Evolutionary conservation across 2,329 filamentous ascomycete species (phyloP).

Genomic region (Orbilia oligospora): DNA sequence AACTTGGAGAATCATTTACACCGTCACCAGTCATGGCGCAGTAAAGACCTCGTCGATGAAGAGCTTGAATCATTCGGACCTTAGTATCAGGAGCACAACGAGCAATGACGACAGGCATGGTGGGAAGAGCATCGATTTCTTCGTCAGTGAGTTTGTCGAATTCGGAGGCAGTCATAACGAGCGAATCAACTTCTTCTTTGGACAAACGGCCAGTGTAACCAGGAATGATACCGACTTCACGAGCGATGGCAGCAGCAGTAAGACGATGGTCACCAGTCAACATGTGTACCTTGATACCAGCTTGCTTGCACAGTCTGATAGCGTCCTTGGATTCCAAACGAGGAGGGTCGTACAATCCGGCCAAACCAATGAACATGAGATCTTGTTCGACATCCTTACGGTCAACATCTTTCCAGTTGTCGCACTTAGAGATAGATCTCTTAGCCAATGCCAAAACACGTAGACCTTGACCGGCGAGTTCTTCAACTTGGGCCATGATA

Average conservation of each 20-base stretch:
- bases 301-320: slow-evolving; percentile 78
- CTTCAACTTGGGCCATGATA: slow-evolving; percentile 78
- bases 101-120: slow-evolving; percentile 82
- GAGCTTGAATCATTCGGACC: slow-evolving; percentile 89
- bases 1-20: slow-evolving; percentile 86
- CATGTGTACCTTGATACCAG: slow-evolving; percentile 86
- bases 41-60: slow-evolving; percentile 81
- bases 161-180: slow-evolving; percentile 82
- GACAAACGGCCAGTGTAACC: slow-evolving; percentile 73
- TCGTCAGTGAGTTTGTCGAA: slow-evolving; percentile 83
- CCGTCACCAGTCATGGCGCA: slow-evolving; percentile 92
- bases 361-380: slow-evolving; percentile 83
- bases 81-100: slow-evolving; percentile 89
- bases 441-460: slow-evolving; percentile 77
- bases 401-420: slow-evolving; percentile 69
- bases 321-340: slow-evolving; percentile 82
- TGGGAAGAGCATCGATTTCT: slow-evolving; percentile 81
- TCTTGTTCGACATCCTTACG: slow-evolving; percentile 77
- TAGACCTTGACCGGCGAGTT: slow-evolving; percentile 76
- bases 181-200: slow-evolving; percentile 75
- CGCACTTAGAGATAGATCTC: slow-evolving; percentile 60
- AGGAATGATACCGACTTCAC: slow-evolving; percentile 73
- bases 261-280: slow-evolving; percentile 81
- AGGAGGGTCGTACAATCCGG: slow-evolving; percentile 88
- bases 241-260: slow-evolving; percentile 83